phyloP scores from a whole-genome alignment of 805 yeast genomes.

The Wickerhamomyces mucosus region DNA sequence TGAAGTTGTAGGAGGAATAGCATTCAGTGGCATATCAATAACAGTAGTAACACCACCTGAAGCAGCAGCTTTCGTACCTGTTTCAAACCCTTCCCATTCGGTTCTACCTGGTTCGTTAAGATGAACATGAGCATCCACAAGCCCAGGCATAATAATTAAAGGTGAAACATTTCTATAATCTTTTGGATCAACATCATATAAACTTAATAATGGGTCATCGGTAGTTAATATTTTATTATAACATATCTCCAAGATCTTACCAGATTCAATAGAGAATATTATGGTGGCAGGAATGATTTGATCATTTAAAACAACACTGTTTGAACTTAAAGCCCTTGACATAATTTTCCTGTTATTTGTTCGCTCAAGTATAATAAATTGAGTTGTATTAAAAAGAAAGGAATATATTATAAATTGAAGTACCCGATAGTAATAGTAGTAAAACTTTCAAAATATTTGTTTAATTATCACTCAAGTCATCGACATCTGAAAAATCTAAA shows the following conservation, averaged over 20 bases:
- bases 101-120: slow-evolving; percentile 96
- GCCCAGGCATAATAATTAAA: slow-evolving; percentile 69
- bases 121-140: slow-evolving; percentile 91
- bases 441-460: too few species aligned
- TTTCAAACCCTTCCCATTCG: slow-evolving; percentile 97
- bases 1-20: slow-evolving; percentile 92
- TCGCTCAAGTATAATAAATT: too few species aligned
- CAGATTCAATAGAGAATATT: slow-evolving; percentile 45
- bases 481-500: too few species aligned
- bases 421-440: too few species aligned
- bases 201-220: slow-evolving; percentile 27
- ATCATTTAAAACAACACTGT: slow-evolving; percentile 42
- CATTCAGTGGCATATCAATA: slow-evolving; percentile 92
- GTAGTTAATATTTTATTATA: slow-evolving; percentile 22
- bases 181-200: slow-evolving; percentile 33
- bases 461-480: too few species aligned
- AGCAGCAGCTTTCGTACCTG: slow-evolving; percentile 92
- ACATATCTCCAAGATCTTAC: slow-evolving; percentile 51
- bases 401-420: too few species aligned
- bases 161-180: slow-evolving; percentile 52
- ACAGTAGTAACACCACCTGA: slow-evolving; percentile 96
- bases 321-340: slow-evolving; percentile 58
- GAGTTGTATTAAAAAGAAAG: too few species aligned
- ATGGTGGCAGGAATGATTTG: slow-evolving; percentile 50
- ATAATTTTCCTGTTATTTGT: too few species aligned